A percentile compares a stretch with the other conserved stretches of the same genome.
phyloP scores from a whole-genome alignment of 169 alveolate species.

The Eimeria falciformis region DNA sequence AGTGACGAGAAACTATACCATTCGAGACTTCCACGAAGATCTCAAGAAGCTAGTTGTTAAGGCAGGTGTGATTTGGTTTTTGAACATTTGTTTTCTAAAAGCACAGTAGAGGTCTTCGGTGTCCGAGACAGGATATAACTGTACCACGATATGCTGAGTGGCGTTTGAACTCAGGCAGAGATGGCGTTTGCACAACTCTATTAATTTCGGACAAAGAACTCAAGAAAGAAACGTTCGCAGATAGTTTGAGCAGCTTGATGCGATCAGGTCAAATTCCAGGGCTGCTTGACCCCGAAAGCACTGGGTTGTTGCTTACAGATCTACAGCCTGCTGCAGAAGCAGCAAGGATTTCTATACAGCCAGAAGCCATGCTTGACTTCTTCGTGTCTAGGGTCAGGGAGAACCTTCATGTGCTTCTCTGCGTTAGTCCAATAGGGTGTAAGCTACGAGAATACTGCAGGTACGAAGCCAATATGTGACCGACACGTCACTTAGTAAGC shows the following conservation, averaged over 20 bases:
- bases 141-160: not conserved
- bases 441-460: conserved; percentile 94
- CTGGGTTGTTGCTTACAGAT: conserved; percentile 81
- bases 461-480: conserved; percentile 80
- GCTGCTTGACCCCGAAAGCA: conserved; percentile 90
- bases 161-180: conserved; percentile 30
- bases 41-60: conserved; percentile 90
- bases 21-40: conserved; percentile 94
- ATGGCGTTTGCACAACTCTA: conserved; percentile 83
- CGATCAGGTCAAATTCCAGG: conserved; percentile 95
- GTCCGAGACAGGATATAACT: no score
- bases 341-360: conserved; percentile 40
- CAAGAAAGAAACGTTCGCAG: conserved; percentile 93
- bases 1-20: conserved; percentile 92
- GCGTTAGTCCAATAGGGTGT: conserved; percentile 95
- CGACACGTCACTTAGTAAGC: no score
- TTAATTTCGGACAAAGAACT: conserved; percentile 94
- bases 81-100: not conserved
- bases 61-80: conserved; percentile 89
- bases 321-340: conserved; percentile 68
- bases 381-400: conserved; percentile 92
- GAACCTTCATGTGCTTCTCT: conserved; percentile 94
- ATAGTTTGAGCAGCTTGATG: conserved; percentile 94
- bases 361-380: conserved; percentile 91
- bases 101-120: not conserved